Evolutionary conservation across 495 filamentous ascomycete species (phyloP).

Genomic region (Amphirosellinia nigrospora): DNA sequence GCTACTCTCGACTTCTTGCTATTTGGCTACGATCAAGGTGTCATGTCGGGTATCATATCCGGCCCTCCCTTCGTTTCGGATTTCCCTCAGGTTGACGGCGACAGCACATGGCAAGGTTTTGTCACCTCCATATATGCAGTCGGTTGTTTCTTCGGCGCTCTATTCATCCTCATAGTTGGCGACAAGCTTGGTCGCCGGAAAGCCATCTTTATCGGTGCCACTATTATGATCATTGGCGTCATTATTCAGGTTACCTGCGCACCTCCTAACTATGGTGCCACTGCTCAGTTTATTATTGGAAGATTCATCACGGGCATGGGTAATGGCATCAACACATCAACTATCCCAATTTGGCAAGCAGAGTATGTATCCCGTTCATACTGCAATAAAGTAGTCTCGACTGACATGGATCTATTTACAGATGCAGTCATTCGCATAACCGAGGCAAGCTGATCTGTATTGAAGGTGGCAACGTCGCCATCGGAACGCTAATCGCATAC

Average conservation of each 20-base stretch:
- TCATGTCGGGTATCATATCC: conserved; percentile 56
- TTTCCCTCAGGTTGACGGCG: conserved; percentile 46
- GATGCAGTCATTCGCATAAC: conserved; percentile 70
- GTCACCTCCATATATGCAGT: conserved; percentile 73
- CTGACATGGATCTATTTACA: conserved; percentile 36
- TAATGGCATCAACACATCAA: conserved; percentile 75
- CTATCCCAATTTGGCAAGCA: conserved; percentile 77
- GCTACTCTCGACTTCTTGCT: conserved; percentile 55
- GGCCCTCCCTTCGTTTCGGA: conserved; percentile 44
- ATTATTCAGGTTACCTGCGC: conserved; percentile 66
- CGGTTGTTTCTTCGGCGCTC: conserved; percentile 72
- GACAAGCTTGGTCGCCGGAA: conserved; percentile 72
- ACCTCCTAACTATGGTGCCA: conserved; percentile 37
- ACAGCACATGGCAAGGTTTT: conserved; percentile 67
- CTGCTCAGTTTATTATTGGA: conserved; percentile 73
- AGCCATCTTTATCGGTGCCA: conserved; percentile 70
- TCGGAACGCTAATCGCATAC: conserved; percentile 74
- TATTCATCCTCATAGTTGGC: conserved; percentile 68
- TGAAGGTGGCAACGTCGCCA: conserved; percentile 75
- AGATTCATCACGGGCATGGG: conserved; percentile 71
- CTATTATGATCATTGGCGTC: conserved; percentile 72
- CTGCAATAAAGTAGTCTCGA: not conserved
- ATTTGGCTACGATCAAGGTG: conserved; percentile 53
- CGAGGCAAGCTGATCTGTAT: conserved; percentile 78
- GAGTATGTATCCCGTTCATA: conserved; percentile 60